Conservation (phyloP, 768 basidiomycete species). For the Pholiota conissans region DNA sequence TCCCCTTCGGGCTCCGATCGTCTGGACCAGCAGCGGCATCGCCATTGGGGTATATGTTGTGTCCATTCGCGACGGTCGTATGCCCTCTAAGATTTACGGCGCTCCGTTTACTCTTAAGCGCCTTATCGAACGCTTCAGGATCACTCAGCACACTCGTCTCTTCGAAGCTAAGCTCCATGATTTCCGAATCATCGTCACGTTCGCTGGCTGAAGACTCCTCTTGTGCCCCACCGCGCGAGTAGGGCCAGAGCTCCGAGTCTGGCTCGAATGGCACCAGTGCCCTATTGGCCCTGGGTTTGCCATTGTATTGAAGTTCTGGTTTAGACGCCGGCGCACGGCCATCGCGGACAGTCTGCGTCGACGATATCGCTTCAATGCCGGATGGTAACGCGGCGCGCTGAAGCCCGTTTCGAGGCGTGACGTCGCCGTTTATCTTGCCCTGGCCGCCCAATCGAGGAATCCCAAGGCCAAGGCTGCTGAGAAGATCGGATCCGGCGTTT, state of each 20-base stretch:
- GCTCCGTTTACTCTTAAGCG: constrained; percentile 30
- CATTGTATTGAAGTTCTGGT: constrained; percentile 6
- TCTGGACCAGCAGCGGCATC: constrained; percentile 7
- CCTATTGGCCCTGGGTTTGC: constrained; percentile 29
- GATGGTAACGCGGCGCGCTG: constrained; percentile 16
- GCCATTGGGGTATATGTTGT: constrained; percentile 6
- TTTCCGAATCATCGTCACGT: constrained; percentile 50
- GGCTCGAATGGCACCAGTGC: constrained; percentile 60
- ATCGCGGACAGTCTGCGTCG: constrained; percentile 21
- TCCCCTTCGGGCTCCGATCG: constrained; percentile 28
- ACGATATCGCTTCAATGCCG: constrained; percentile 23
- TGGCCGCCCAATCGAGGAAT: constrained; percentile 20
- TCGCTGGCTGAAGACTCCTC: constrained; percentile 31
- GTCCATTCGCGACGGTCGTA: constrained; percentile 10
- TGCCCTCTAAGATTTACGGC: constrained; percentile 19
- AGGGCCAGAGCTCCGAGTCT: constrained; percentile 73
- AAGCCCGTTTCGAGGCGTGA: constrained; percentile 49
- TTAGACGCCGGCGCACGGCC: background rate
- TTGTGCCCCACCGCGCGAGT: constrained; percentile 42
- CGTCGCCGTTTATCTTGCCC: constrained; percentile 48
- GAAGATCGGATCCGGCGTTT: constrained; percentile 22
- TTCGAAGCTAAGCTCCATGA: constrained; percentile 75
- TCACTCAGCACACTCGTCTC: constrained; percentile 76
- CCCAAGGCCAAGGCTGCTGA: constrained; percentile 18
- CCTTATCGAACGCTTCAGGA: constrained; percentile 52